phyloP scores from a whole-genome alignment of 2,329 filamentous ascomycete genomes.

The Coniochaeta sp. region DNA sequence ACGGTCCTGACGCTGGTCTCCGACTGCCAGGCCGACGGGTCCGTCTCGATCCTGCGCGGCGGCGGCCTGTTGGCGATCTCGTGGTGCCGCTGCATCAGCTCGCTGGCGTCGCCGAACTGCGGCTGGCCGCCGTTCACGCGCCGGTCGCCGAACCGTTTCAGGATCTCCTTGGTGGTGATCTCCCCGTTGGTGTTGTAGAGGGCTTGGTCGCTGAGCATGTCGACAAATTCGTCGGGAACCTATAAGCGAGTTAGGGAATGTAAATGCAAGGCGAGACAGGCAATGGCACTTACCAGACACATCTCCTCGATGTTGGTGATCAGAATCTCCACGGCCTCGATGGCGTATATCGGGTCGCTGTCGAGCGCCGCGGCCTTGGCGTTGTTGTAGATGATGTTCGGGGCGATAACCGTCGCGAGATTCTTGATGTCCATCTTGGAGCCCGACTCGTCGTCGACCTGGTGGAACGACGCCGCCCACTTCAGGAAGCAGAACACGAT shows the following conservation, averaged over 20 bases:
- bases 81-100: constrained; percentile 42
- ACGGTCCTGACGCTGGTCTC: constrained; percentile 80
- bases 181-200: constrained; percentile 79
- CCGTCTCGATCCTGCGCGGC: constrained; percentile 70
- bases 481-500: constrained; percentile 94
- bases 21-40: constrained; percentile 75
- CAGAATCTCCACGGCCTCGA: constrained; percentile 84
- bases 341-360: constrained; percentile 84
- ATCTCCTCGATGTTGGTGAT: constrained; percentile 94
- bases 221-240: constrained; percentile 89
- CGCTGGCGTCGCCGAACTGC: constrained; percentile 52
- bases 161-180: constrained; percentile 92
- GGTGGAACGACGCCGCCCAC: constrained; percentile 95
- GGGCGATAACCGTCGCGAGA: constrained; percentile 91
- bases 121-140: constrained; percentile 38
- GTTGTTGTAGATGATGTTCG: constrained; percentile 79
- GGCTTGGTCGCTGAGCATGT: constrained; percentile 73
- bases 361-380: constrained; percentile 63
- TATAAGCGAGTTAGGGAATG: constrained; percentile 37
- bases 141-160: constrained; percentile 86
- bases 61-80: constrained; percentile 49
- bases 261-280: too few species aligned
- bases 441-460: constrained; percentile 91
- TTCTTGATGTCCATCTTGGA: constrained; percentile 99
- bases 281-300: constrained; percentile 83